Evolutionary conservation across 805 yeast genomes (phyloP).

Genomic region (Candida gorgasii): DNA sequence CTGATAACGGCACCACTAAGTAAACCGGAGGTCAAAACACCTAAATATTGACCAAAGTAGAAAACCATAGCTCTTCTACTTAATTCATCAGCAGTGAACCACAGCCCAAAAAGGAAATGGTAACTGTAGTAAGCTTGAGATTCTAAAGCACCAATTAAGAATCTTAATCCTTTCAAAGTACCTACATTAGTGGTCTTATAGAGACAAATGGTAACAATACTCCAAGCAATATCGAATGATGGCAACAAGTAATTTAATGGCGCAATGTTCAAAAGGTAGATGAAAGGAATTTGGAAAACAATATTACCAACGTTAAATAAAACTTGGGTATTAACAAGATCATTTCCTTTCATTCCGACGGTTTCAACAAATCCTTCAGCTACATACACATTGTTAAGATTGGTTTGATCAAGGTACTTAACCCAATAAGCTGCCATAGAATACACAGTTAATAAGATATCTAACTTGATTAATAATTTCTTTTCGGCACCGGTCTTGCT

Average conservation of each 20-base stretch:
- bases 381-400: conserved; percentile 64
- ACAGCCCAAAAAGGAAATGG: conserved; percentile 50
- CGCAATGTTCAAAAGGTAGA: conserved; percentile 54
- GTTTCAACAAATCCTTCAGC: conserved; percentile 58
- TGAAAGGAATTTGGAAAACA: conserved; percentile 62
- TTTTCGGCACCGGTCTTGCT: conserved; percentile 44
- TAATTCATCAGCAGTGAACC: conserved; percentile 48
- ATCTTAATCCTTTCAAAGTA: conserved; percentile 61
- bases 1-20: conserved; percentile 57
- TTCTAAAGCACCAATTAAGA: conserved; percentile 69
- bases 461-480: conserved; percentile 31
- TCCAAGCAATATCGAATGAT: conserved; percentile 64
- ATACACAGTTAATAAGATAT: conserved; percentile 32
- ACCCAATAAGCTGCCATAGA: conserved; percentile 57
- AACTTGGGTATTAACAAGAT: conserved; percentile 58
- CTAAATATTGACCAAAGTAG: conserved; percentile 64
- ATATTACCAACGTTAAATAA: conserved; percentile 60
- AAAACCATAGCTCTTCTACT: conserved; percentile 62
- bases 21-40: conserved; percentile 61
- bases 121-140: conserved; percentile 50
- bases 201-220: conserved; percentile 59
- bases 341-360: conserved; percentile 60
- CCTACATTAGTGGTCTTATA: conserved; percentile 50
- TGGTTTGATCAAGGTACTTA: conserved; percentile 62
- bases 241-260: conserved; percentile 58